A percentile compares a stretch with the other conserved stretches of the same genome.
Conservation (phyloP, 768 basidiomycete genomes). For the Tricholoma hemisulphureum region DNA sequence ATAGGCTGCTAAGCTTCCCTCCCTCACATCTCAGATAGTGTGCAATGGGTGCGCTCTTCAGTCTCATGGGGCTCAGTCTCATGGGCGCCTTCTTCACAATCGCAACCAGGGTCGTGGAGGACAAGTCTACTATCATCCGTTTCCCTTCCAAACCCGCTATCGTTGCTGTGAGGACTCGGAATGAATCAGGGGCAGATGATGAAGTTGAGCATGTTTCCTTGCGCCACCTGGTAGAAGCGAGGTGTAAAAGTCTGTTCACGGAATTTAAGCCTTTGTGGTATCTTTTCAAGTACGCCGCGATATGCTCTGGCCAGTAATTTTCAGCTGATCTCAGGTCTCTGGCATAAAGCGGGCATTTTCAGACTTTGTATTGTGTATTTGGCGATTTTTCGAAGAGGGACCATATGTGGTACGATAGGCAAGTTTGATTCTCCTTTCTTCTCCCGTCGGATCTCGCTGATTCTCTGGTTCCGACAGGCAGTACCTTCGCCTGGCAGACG, state of each 20-base stretch:
- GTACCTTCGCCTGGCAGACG: constrained; percentile 51
- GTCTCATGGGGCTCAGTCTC: constrained; percentile 26
- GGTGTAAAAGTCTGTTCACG: constrained; percentile 41
- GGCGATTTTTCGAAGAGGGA: constrained; percentile 62
- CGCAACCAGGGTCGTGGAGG: constrained; percentile 12
- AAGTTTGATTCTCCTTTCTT: constrained; percentile 6
- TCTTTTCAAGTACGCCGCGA: constrained; percentile 42
- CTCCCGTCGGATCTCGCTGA: neutral
- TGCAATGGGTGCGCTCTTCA: constrained; percentile 29
- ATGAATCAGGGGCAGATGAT: constrained; percentile 19
- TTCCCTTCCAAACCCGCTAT: constrained; percentile 40
- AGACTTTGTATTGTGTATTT: constrained; percentile 58
- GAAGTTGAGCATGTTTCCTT: constrained; percentile 35
- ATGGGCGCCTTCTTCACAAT: constrained; percentile 37
- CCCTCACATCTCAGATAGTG: neutral
- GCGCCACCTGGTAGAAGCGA: constrained; percentile 37
- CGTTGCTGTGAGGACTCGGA: constrained; percentile 33
- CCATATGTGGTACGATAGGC: constrained; percentile 57
- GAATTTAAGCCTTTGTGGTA: constrained; percentile 49
- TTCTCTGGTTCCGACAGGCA: constrained; percentile 27
- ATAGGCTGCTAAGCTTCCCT: too few species aligned
- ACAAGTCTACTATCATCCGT: constrained; percentile 31
- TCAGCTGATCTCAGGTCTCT: neutral
- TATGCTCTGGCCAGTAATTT: neutral
- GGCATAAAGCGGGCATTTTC: constrained; percentile 53